Evolutionary conservation across 2,329 filamentous ascomycete species (phyloP), one percentile per base, ranked within the genome.

Genomic region (Blastomyces parvus): DNA sequence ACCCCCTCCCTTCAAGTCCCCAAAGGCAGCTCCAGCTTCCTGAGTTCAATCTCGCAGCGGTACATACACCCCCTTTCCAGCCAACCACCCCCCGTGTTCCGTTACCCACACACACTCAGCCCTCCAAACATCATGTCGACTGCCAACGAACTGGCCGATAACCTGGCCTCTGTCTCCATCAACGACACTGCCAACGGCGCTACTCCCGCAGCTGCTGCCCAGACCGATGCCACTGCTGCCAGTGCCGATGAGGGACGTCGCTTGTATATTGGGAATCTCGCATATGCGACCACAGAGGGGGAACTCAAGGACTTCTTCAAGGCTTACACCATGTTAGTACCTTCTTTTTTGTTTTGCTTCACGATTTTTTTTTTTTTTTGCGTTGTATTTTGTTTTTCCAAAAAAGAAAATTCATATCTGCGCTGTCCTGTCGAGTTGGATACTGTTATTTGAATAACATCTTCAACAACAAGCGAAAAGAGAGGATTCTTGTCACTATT

Each of bases 241-340:
- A 96, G 91, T 83, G 94, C 94, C 80, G 92, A 93, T 81, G 94
- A 99, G 85, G 93, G 94, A 80, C 91, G 94, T 84, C 91, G 94
- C 83, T 89, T 99, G 75, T 99, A 99, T 84, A 97, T 99, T 84
- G 94, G 94, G 85, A 99, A 99, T 86, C 90, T 99, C 87, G 94
- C 94, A 76, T 99, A 99, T 81, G 92, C 93, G 88, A 97, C 94
- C 88, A 96, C 91, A 80, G 94, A 97, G 90, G 94, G 90, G 88
- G 91, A 97, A 88, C 91, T 99, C 86, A 96, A 95, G 86, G 90
- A 94, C 74, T 99, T 99, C 86, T 99, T 99, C 89, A 93, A 94
- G 86, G 90, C 88, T 81, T 97, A 96, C 86, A 89, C 94, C 84
- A 91, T 99, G 94, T 99, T 86, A 86, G 93, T 90, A 67, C 64